phyloP scores from a whole-genome alignment of 1,284 basidiomycete species.

The Microbotryum violaceum region DNA sequence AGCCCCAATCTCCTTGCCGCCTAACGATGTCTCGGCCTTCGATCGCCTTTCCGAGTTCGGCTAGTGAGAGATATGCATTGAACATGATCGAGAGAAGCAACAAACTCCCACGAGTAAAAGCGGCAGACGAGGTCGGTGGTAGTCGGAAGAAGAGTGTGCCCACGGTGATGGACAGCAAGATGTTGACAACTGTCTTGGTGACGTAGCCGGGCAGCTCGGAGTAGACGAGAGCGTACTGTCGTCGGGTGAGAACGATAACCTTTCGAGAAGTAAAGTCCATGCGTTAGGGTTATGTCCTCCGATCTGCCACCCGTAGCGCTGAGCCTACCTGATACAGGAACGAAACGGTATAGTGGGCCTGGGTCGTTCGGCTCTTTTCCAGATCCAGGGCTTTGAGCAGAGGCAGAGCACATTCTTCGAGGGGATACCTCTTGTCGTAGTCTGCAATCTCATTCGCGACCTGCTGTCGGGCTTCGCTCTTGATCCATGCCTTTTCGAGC shows the following conservation, averaged over 20 bases:
- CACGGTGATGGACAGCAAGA: slow-evolving; percentile 32
- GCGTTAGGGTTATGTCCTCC: no score
- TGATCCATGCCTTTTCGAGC: slow-evolving; percentile 60
- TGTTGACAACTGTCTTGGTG: slow-evolving; percentile 35
- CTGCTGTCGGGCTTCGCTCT: slow-evolving; percentile 50
- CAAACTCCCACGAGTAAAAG: slow-evolving; percentile 34
- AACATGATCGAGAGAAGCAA: slow-evolving; percentile 34
- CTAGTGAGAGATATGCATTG: slow-evolving; percentile 35
- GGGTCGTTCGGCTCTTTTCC: slow-evolving; percentile 22
- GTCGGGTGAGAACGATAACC: slow-evolving; percentile 30
- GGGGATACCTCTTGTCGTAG: slow-evolving; percentile 55
- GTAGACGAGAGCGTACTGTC: slow-evolving; percentile 34
- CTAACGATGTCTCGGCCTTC: slow-evolving; percentile 34
- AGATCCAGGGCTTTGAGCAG: slow-evolving; percentile 13
- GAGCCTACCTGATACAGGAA: slow-evolving; percentile 16
- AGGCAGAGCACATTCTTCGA: slow-evolving; percentile 47
- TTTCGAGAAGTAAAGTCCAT: no score
- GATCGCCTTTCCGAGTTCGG: slow-evolving; percentile 34
- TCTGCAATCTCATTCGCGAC: slow-evolving; percentile 56
- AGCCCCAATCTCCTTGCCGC: slow-evolving; percentile 35
- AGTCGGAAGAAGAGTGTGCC: slow-evolving; percentile 34
- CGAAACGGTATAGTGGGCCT: slow-evolving; percentile 32
- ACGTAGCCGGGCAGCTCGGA: slow-evolving; percentile 33
- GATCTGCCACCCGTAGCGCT: no score
- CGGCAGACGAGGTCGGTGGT: slow-evolving; percentile 26